A percentile compares a stretch with the other conserved stretches of the same genome.
Evolutionary conservation across 495 filamentous ascomycete genomes (phyloP).

Genomic region (Penicillium ucsense): DNA sequence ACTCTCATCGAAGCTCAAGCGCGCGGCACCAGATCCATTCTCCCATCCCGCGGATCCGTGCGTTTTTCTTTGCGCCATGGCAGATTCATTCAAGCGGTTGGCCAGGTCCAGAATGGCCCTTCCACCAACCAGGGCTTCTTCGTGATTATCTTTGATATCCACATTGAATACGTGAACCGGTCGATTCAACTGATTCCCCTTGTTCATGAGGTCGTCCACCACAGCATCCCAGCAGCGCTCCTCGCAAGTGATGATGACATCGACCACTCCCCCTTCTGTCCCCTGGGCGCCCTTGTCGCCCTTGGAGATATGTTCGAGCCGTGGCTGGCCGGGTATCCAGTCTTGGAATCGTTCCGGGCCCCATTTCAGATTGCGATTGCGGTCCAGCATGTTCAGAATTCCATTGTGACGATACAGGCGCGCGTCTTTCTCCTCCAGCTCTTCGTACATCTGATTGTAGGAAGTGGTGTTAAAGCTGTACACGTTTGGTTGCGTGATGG

Average conservation of each 20-base stretch:
- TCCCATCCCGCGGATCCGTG: constrained; percentile 57
- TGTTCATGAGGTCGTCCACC: constrained; percentile 80
- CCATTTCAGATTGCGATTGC: constrained; percentile 87
- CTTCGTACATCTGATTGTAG: constrained; percentile 82
- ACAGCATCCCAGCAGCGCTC: constrained; percentile 99
- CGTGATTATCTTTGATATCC: constrained; percentile 97
- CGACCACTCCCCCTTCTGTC: constrained; percentile 82
- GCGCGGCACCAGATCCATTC: constrained; percentile 52
- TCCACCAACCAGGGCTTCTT: constrained; percentile 86
- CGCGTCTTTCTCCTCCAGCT: constrained; percentile 75
- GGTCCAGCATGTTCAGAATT: constrained; percentile 86
- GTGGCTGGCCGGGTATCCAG: constrained; percentile 80
- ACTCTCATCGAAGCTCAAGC: constrained; percentile 77
- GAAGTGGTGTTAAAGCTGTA: constrained; percentile 94
- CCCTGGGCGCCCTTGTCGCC: constrained; percentile 65
- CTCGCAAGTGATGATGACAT: constrained; percentile 95
- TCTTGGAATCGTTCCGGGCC: constrained; percentile 97
- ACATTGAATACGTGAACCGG: constrained; percentile 97
- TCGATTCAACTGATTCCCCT: constrained; percentile 73
- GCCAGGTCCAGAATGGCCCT: constrained; percentile 89
- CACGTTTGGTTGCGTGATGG: constrained; percentile 87
- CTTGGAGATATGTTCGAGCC: constrained; percentile 47
- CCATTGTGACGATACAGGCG: constrained; percentile 87
- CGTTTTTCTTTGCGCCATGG: constrained; percentile 61
- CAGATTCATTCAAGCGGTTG: constrained; percentile 73